These are phyloP conservation scores for Candida silvatica DNA, from an alignment of 805 yeast species.

Conservation along the genomic window DNA sequence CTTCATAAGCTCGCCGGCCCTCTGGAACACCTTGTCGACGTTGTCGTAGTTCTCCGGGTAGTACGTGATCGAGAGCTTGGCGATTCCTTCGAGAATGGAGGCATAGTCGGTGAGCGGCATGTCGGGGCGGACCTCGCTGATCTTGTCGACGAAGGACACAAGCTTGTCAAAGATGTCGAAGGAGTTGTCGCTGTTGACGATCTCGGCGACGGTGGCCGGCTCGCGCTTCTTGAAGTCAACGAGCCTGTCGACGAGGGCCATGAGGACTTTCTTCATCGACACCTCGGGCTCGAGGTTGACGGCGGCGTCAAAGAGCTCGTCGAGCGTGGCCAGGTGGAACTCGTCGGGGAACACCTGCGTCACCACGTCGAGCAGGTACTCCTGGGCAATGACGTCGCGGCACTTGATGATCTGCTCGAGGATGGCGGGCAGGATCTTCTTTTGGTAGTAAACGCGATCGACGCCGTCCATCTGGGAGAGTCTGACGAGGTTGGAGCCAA, in stretches of 20 bases:
- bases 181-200: constrained; percentile 9
- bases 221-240: constrained; percentile 42
- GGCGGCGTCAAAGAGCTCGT: constrained; percentile 55
- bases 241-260: constrained; percentile 66
- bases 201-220: constrained; percentile 13
- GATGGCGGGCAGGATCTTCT: constrained; percentile 63
- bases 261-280: constrained; percentile 55
- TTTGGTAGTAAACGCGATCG: constrained; percentile 39
- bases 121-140: constrained; percentile 52
- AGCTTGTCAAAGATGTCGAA: constrained; percentile 47
- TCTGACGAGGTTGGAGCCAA: constrained; percentile 87
- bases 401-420: constrained; percentile 91
- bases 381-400: constrained; percentile 86
- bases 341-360: constrained; percentile 94
- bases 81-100: constrained; percentile 54
- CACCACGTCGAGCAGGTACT: constrained; percentile 81
- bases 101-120: constrained; percentile 61
- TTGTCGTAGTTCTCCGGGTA: constrained; percentile 55
- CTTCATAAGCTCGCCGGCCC: constrained; percentile 34
- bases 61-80: constrained; percentile 55
- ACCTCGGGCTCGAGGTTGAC: constrained; percentile 62
- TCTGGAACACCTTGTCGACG: constrained; percentile 52
- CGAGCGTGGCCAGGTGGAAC: constrained; percentile 72
- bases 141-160: constrained; percentile 52
- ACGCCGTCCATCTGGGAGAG: constrained; percentile 78